Evolutionary conservation across 179 eudicot genomes (phyloP), one percentile per base, ranked within the genome.

Genomic region (Silene coronaria): DNA sequence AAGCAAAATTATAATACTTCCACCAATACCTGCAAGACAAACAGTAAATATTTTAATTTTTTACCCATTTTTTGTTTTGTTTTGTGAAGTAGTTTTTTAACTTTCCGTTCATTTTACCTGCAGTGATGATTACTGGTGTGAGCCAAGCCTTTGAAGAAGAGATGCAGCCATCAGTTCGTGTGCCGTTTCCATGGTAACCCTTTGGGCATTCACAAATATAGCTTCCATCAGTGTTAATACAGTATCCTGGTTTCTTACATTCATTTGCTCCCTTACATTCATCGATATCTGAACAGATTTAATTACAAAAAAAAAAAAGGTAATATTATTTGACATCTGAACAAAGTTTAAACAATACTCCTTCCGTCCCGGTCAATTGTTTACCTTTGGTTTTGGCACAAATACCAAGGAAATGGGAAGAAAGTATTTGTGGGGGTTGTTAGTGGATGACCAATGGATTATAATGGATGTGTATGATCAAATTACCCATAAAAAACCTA

Each of bases 141-240:
- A 77, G 42, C 80, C 75, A 71, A 23, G 67, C 36, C 27, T 71
- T 75, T 46, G n/a, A 4, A 24, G 57, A 6, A 22, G 67, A 36
- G 12, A 71, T 7, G 34, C 80, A 81, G 61, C 45, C 73, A 13
- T 70, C 28, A 61, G 19, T 7, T 6, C 3, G 55, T 17, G 78
- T 77, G 57, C 78, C 84, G 16, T 78, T 63, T 4, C 82, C 82
- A 16, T 78, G 80, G 57, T 46, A 63, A 0, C 85, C 82, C 16
- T 32, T 48, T 3, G 80, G 85, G 38, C 82, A 82, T 9, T 11
- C 14, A 68, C 85, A 79, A 0, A 8, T 3, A 34, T 71, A 73
- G 2, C 72, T 26, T 72, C 85, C 85, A 1, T 7, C 2, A 2
- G 62, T 74, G 63, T 82, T 75, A 0, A 0, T 1, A 38, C 82